Evolutionary conservation across 345 rosid species (phyloP), one percentile per base, ranked within the genome.

Genomic region (Durio zibethinus): DNA sequence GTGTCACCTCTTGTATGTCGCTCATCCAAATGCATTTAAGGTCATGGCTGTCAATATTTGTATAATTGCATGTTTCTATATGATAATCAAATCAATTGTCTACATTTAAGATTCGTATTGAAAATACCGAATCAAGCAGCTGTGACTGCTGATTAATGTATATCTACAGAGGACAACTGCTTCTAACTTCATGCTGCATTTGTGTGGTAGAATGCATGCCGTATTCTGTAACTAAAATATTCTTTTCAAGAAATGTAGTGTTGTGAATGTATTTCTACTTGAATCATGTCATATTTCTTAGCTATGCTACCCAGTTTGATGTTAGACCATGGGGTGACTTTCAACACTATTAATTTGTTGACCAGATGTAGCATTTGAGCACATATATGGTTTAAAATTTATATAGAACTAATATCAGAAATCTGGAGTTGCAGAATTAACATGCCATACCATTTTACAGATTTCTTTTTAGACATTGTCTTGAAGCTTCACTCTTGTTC

Each of bases 401-500:
- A 18, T 33, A 38, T 10, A 21, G 16, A 65, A 14, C 36, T 64
- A 38, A 7, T 38, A 43, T 67, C 11, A 67, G 50, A 25, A 16
- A 45, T 27, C 18, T 48, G 18, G 64, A 47, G 6, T 64, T 77
- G 20, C 31, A 12, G 63, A 48, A 76, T 79, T 43, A 78, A 57
- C 47, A 25, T 75, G 59, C 60, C 65, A 10, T 78, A 23, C 61
- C 77, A 45, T 78, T 78, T 43, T 78, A 73, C 89, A 88, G 91
- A 80, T 57, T 47, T 45, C 45, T 29, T 33, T 7, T 50, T 4
- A 71, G 70, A 60, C 38, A 35, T 38, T 64, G 5, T 50, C 59
- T 59, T 59, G 63, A 27, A 68, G 59, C 61, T 50, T 65, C 21
- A 12, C 20, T 12, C 72, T 43, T 73, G 73, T 63, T 72, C 63